Percentiles rank a stretch among this genome's conserved stretches.
phyloP scores from a whole-genome alignment of 2,329 filamentous ascomycete species.

The Exophiala bonariae region DNA sequence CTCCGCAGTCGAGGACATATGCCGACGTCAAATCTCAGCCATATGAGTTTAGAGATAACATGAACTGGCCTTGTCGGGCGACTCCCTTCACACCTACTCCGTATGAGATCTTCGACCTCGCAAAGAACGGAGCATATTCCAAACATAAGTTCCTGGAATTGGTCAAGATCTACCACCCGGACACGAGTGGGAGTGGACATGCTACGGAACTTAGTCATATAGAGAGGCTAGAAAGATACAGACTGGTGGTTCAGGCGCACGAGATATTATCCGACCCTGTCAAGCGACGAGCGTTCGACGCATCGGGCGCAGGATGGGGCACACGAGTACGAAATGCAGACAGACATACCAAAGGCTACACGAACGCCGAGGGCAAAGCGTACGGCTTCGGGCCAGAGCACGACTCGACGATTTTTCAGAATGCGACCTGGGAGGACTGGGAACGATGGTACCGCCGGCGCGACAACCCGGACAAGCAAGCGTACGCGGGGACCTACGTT shows the following conservation, averaged over 20 bases:
- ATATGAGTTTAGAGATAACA: slow-evolving; percentile 27
- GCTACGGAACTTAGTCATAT: slow-evolving; percentile 29
- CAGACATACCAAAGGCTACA: slow-evolving; percentile 28
- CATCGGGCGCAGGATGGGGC: slow-evolving; percentile 77
- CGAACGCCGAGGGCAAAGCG: slow-evolving; percentile 29
- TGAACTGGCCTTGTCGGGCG: slow-evolving; percentile 28
- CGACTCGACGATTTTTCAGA: slow-evolving; percentile 58
- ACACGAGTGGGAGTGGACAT: slow-evolving; percentile 50
- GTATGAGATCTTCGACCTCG: slow-evolving; percentile 79
- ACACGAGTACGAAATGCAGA: slow-evolving; percentile 28
- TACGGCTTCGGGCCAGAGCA: slow-evolving; percentile 37
- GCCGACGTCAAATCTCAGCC: slow-evolving; percentile 35
- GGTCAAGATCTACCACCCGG: slow-evolving; percentile 95
- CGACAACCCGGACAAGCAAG: slow-evolving; percentile 40
- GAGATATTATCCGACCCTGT: slow-evolving; percentile 78
- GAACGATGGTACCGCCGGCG: slow-evolving; percentile 70
- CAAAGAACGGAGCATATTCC: slow-evolving; percentile 67
- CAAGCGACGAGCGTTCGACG: slow-evolving; percentile 80
- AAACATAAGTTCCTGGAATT: slow-evolving; percentile 86
- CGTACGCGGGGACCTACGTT: slow-evolving; percentile 61
- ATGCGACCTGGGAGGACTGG: slow-evolving; percentile 99
- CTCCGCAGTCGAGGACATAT: slow-evolving; percentile 34
- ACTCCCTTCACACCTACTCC: slow-evolving; percentile 62
- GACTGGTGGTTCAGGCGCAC: slow-evolving; percentile 83
- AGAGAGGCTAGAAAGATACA: slow-evolving; percentile 81